Evolutionary conservation across 495 filamentous ascomycete genomes (phyloP).

Genomic region (Neurospora intermedia): DNA sequence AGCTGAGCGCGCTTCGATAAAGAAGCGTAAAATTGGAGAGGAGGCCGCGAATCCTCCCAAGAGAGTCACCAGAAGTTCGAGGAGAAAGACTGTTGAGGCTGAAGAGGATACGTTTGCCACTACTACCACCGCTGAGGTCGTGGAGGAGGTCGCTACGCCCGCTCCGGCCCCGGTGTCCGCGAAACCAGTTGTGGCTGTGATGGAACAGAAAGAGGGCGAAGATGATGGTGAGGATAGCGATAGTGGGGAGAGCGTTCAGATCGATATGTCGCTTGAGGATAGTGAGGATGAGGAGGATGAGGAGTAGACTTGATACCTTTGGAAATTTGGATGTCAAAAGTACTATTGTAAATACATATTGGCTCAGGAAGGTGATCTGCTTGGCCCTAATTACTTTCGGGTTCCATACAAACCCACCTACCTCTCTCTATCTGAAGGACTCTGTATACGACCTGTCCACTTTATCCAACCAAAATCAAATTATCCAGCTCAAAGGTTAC

Average conservation of each 20-base stretch:
- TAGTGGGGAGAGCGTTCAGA: constrained; percentile 17
- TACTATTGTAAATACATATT: background rate
- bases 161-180: background rate
- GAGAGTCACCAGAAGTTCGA: background rate
- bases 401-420: background rate
- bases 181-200: background rate
- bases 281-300: constrained; percentile 18
- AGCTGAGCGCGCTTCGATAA: background rate
- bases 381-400: background rate
- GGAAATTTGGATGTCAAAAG: background rate
- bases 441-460: background rate
- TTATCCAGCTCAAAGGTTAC: background rate
- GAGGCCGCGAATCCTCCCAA: background rate
- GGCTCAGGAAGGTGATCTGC: background rate
- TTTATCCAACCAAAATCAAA: background rate
- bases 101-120: constrained; percentile 2
- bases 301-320: constrained; percentile 4
- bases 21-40: constrained; percentile 29
- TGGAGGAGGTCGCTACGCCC: constrained; percentile 41
- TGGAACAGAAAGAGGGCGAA: constrained; percentile 7
- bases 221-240: constrained; percentile 19
- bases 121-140: background rate
- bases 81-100: constrained; percentile 17
- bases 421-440: background rate
- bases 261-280: constrained; percentile 20